Percentiles rank a stretch among this genome's conserved stretches.
Evolutionary conservation across 164 flowering plant species (phyloP).

Genomic region (Macadamia tetraphylla): DNA sequence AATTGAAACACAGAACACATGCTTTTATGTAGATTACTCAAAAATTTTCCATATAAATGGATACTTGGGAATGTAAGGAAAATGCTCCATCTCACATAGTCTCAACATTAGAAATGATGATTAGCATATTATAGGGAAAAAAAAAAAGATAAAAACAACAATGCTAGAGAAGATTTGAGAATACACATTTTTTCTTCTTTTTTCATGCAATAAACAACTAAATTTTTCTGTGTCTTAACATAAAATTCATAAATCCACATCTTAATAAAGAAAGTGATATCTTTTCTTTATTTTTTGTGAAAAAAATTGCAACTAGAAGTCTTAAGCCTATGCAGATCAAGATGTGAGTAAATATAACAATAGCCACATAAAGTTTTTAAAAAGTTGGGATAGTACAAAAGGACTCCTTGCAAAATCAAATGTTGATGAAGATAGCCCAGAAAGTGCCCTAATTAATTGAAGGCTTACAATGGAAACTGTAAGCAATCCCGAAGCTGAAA

Average conservation of each 20-base stretch:
- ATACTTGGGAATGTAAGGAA: too few species aligned
- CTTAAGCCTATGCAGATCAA: background rate
- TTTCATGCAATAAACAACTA: background rate
- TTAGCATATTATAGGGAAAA: background rate
- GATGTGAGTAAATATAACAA: background rate
- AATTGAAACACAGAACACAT: too few species aligned
- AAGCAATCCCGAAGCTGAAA: constrained; percentile 55
- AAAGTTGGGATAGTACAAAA: constrained; percentile 49
- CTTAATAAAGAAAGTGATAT: background rate
- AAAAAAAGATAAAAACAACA: too few species aligned
- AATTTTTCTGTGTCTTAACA: background rate
- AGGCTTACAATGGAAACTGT: constrained; percentile 74
- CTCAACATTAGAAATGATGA: background rate
- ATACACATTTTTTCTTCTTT: background rate
- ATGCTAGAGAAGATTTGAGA: background rate
- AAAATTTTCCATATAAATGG: too few species aligned
- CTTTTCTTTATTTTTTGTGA: background rate
- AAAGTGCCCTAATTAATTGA: constrained; percentile 45
- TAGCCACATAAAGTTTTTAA: background rate
- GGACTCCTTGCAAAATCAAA: constrained; percentile 70
- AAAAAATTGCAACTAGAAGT: background rate
- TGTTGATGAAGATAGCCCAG: constrained; percentile 36
- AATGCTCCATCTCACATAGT: background rate
- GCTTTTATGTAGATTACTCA: too few species aligned
- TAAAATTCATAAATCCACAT: background rate